phyloP scores from a whole-genome alignment of 2,329 filamentous ascomycete species.

The Ascochyta koolunga region DNA sequence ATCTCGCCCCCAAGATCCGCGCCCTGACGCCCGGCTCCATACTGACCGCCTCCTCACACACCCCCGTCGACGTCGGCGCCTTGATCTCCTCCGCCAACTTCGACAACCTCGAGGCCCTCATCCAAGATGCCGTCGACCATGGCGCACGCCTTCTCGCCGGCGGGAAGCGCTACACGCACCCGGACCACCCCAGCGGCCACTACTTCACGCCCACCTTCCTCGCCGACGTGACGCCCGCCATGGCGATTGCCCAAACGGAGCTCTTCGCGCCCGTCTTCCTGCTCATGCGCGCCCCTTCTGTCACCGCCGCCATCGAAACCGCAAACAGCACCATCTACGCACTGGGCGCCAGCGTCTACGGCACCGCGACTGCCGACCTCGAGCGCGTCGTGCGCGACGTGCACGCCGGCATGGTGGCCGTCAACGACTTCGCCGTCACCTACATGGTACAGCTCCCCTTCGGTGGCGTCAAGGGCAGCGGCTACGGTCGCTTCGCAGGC shows the following conservation, averaged over 20 bases:
- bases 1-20: slow-evolving; percentile 75
- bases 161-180: slow-evolving; percentile 74
- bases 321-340: slow-evolving; percentile 87
- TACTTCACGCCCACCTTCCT: slow-evolving; percentile 94
- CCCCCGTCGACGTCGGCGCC: slow-evolving; percentile 79
- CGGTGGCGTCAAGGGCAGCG: slow-evolving; percentile 86
- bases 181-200: slow-evolving; percentile 76
- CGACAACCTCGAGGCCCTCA: slow-evolving; percentile 73
- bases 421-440: slow-evolving; percentile 94
- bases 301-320: slow-evolving; percentile 71
- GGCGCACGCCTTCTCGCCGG: slow-evolving; percentile 85
- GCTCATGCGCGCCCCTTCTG: slow-evolving; percentile 74
- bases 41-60: slow-evolving; percentile 54
- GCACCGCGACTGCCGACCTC: slow-evolving; percentile 64
- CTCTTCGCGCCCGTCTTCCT: slow-evolving; percentile 93
- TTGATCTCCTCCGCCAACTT: slow-evolving; percentile 85
- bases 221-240: slow-evolving; percentile 82
- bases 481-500: slow-evolving; percentile 89
- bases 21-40: slow-evolving; percentile 77
- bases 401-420: slow-evolving; percentile 85
- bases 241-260: slow-evolving; percentile 88
- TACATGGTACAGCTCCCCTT: slow-evolving; percentile 96
- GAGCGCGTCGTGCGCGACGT: slow-evolving; percentile 70
- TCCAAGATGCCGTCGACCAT: slow-evolving; percentile 75
- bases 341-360: slow-evolving; percentile 89